A percentile compares a stretch with the other conserved stretches of the same genome.
These are phyloP conservation scores for Fusarium sp. DNA, from an alignment of 2,329 filamentous ascomycete genomes.

Conservation along the genomic window DNA sequence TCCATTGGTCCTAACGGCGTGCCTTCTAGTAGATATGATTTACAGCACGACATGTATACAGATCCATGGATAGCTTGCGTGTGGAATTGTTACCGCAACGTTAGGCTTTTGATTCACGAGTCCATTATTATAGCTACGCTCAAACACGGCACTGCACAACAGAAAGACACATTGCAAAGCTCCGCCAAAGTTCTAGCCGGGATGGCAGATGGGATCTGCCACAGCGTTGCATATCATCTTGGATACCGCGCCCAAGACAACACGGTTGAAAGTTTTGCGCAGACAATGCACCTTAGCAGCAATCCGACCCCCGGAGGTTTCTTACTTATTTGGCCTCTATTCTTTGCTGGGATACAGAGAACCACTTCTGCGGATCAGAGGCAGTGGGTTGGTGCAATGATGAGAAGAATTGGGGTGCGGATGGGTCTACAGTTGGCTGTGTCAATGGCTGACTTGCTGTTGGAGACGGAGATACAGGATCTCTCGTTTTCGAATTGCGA, in stretches of 20 bases:
- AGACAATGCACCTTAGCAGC: background rate
- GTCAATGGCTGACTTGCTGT: slow-evolving; percentile 26
- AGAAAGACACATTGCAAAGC: slow-evolving; percentile 2
- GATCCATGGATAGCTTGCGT: slow-evolving; percentile 30
- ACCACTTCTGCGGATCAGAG: slow-evolving; percentile 18
- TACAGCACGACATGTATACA: slow-evolving; percentile 23
- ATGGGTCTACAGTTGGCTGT: slow-evolving; percentile 33
- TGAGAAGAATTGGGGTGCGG: slow-evolving; percentile 19
- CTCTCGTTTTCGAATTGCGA: slow-evolving; percentile 30
- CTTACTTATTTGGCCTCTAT: slow-evolving; percentile 30
- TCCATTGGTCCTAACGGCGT: background rate
- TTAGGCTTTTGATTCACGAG: slow-evolving; percentile 30
- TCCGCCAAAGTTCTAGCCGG: slow-evolving; percentile 2
- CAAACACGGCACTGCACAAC: slow-evolving; percentile 4
- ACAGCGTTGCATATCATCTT: slow-evolving; percentile 31
- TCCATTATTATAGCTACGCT: slow-evolving; percentile 23
- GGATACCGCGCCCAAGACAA: background rate
- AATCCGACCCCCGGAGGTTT: slow-evolving; percentile 17
- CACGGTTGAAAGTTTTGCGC: fast-evolving
- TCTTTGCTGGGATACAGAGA: slow-evolving; percentile 24
- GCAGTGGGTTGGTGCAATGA: slow-evolving; percentile 19
- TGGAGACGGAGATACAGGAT: slow-evolving; percentile 13
- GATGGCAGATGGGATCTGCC: slow-evolving; percentile 29
- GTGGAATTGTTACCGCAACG: slow-evolving; percentile 35
- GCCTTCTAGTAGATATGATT: slow-evolving; percentile 1